Evolutionary conservation across 345 rosid genomes (phyloP).

Genomic region (Populus tremula): DNA sequence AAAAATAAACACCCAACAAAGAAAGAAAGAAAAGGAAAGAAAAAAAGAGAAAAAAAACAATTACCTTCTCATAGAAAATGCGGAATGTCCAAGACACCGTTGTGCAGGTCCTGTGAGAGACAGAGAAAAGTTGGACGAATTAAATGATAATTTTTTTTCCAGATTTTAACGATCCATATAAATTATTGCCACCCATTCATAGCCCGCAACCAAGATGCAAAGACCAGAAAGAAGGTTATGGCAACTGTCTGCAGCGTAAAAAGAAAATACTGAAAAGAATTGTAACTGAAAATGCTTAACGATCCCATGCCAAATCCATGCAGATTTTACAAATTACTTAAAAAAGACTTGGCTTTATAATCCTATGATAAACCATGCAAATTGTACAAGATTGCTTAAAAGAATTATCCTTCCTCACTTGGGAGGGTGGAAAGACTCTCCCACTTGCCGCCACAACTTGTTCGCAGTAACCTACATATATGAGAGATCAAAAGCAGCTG

Average conservation of each 20-base stretch:
- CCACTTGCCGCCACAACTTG: conserved; percentile 84
- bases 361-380: not conserved
- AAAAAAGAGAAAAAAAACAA: conserved; percentile 3
- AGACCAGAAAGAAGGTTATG: not conserved
- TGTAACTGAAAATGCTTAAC: not conserved
- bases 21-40: not conserved
- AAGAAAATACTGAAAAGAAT: not conserved
- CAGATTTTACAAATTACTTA: not conserved
- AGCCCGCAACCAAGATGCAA: not conserved
- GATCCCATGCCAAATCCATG: not conserved
- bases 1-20: not conserved
- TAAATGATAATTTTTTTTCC: not conserved
- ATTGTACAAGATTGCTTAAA: not conserved
- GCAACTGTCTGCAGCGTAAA: not conserved
- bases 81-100: conserved; percentile 93
- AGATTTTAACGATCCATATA: not conserved
- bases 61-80: conserved; percentile 85
- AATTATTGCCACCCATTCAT: not conserved
- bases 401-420: conserved; percentile 48
- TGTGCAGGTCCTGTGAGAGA: conserved; percentile 73
- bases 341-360: not conserved
- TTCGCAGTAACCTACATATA: conserved; percentile 67
- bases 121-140: conserved; percentile 8
- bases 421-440: conserved; percentile 90
- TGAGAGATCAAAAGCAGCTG: conserved; percentile 14